These are phyloP conservation scores for Metschnikowia kunwiensis DNA, from an alignment of 805 yeast species.

Conservation along the genomic window DNA sequence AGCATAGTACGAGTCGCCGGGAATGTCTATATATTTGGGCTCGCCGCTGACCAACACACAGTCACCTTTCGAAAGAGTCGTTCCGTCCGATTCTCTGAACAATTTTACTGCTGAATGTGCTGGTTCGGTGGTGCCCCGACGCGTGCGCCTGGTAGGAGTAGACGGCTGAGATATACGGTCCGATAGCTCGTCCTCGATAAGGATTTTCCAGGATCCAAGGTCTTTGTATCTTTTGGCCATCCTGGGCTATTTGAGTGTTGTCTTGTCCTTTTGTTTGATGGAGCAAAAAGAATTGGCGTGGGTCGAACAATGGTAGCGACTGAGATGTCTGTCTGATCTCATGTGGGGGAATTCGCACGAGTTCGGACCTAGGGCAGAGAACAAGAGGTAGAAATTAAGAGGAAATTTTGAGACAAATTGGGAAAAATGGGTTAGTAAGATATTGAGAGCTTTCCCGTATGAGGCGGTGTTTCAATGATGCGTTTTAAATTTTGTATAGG, in stretches of 20 bases:
- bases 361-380: too few relatives aligned
- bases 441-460: too few relatives aligned
- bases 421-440: too few relatives aligned
- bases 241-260: not conserved
- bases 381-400: too few relatives aligned
- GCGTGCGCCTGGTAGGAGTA: conserved; percentile 21
- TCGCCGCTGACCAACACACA: conserved; percentile 36
- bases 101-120: conserved; percentile 8
- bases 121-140: conserved; percentile 14
- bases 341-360: too few relatives aligned
- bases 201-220: conserved; percentile 17
- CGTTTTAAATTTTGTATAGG: too few relatives aligned
- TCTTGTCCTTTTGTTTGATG: too few relatives aligned
- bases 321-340: too few relatives aligned
- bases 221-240: conserved; percentile 18
- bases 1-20: conserved; percentile 35
- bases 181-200: conserved; percentile 5
- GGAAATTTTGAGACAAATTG: too few relatives aligned
- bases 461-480: too few relatives aligned
- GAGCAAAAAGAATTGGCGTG: too few relatives aligned
- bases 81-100: conserved; percentile 36
- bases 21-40: conserved; percentile 28
- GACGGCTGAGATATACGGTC: conserved; percentile 5
- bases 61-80: conserved; percentile 53
- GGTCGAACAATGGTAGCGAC: too few relatives aligned